Percentiles rank a stretch among this genome's conserved stretches.
Conservation (phyloP, 2,329 filamentous ascomycete species). For the Cadophora gregata region DNA sequence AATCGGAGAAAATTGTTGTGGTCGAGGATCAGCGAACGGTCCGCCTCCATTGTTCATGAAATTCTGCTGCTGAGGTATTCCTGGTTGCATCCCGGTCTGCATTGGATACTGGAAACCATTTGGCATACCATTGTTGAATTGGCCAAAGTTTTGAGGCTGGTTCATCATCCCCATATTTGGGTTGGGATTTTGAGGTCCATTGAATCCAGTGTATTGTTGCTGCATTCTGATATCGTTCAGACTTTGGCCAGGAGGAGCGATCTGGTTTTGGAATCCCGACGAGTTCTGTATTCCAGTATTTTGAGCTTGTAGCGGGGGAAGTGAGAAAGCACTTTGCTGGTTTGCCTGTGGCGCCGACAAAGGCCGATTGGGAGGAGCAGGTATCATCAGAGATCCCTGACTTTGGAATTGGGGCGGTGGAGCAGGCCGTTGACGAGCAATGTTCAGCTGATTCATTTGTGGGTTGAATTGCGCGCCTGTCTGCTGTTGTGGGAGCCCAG, state of each 20-base stretch:
- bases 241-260: conserved; percentile 78
- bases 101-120: conserved; percentile 40
- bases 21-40: conserved; percentile 62
- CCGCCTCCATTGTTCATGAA: conserved; percentile 53
- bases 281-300: conserved; percentile 71
- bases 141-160: conserved; percentile 42
- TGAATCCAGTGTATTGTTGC: conserved; percentile 70
- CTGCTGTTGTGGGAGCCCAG: conserved; percentile 46
- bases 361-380: conserved; percentile 77
- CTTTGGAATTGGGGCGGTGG: conserved; percentile 66
- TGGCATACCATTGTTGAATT: conserved; percentile 37
- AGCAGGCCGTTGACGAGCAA: conserved; percentile 71
- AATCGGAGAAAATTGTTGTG: conserved; percentile 56
- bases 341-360: conserved; percentile 87
- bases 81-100: conserved; percentile 38
- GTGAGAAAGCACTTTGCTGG: conserved; percentile 74
- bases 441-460: conserved; percentile 49
- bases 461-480: conserved; percentile 29
- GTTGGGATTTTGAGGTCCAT: conserved; percentile 46
- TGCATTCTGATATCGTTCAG: conserved; percentile 72
- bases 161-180: conserved; percentile 48
- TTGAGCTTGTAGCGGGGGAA: conserved; percentile 81
- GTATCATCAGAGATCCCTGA: conserved; percentile 71
- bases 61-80: conserved; percentile 39
- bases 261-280: conserved; percentile 60